These are phyloP conservation scores for Dioszegia aurantiaca DNA, from an alignment of 768 basidiomycete species.

Conservation along the genomic window DNA sequence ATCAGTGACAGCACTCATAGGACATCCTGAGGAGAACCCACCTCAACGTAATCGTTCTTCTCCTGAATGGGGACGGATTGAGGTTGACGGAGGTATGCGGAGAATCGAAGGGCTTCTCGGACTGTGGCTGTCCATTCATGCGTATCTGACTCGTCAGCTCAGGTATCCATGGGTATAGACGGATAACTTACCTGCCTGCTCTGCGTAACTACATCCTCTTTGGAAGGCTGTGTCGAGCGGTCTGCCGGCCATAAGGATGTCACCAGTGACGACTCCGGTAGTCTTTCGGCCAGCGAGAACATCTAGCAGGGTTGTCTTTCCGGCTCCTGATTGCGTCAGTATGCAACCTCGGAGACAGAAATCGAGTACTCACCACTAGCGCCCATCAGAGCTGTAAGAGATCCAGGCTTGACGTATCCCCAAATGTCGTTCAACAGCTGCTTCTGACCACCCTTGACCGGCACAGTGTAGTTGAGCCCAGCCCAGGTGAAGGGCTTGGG, in stretches of 20 bases:
- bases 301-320: conserved; percentile 57
- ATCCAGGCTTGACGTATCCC: conserved; percentile 55
- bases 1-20: no score
- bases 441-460: conserved; percentile 50
- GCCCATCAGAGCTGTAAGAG: conserved; percentile 56
- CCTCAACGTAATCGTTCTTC: conserved; percentile 67
- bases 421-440: conserved; percentile 52
- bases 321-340: conserved; percentile 5
- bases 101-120: conserved; percentile 74
- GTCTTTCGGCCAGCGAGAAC: conserved; percentile 62
- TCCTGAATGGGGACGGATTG: conserved; percentile 62
- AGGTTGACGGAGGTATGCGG: conserved; percentile 75
- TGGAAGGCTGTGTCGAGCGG: conserved; percentile 61
- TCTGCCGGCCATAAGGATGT: conserved; percentile 65
- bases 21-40: no score
- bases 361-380: conserved; percentile 52
- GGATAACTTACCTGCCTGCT: conserved; percentile 66
- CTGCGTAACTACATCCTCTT: conserved; percentile 71
- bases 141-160: conserved; percentile 39
- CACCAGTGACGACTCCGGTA: conserved; percentile 73
- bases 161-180: no score
- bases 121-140: conserved; percentile 74
- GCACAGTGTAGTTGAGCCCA: conserved; percentile 58
- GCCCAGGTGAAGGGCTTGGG: conserved; percentile 74
- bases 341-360: no score